Evolutionary conservation across 768 basidiomycete genomes (phyloP).

Genomic region (Cystobasidium ongulense): DNA sequence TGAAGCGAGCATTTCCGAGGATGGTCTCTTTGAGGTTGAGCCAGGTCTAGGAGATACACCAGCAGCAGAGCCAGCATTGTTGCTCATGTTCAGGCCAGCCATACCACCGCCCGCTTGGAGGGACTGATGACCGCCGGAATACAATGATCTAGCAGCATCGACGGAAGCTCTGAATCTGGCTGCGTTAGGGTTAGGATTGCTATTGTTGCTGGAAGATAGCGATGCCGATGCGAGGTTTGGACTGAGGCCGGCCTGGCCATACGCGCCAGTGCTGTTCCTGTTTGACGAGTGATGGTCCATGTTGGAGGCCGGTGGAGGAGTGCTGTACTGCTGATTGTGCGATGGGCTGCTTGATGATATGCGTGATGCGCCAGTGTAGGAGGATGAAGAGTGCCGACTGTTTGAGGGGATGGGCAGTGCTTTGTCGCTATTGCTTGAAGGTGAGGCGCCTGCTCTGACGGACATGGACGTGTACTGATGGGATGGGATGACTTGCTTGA

Average conservation of each 20-base stretch:
- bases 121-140: not conserved
- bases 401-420: not conserved
- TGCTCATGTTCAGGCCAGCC: not conserved
- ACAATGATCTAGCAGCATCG: constrained; percentile 21
- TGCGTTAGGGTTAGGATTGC: not conserved
- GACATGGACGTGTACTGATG: not conserved
- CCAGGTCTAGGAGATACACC: not conserved
- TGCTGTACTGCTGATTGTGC: not conserved
- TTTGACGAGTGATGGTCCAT: not conserved
- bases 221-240: no score
- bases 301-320: not conserved
- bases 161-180: constrained; percentile 26
- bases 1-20: constrained; percentile 18
- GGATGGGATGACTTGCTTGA: not conserved
- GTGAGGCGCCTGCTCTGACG: not conserved
- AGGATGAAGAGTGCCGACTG: not conserved
- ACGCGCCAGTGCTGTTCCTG: not conserved
- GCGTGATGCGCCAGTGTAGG: not conserved
- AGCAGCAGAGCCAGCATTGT: not conserved
- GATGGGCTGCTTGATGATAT: not conserved
- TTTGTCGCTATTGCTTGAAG: constrained; percentile 1
- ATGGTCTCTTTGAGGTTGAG: constrained; percentile 10
- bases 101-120: not conserved
- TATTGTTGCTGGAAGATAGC: not conserved
- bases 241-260: not conserved